These are phyloP conservation scores for Mycena epipterygia DNA, from an alignment of 768 basidiomycete genomes.

Conservation along the genomic window DNA sequence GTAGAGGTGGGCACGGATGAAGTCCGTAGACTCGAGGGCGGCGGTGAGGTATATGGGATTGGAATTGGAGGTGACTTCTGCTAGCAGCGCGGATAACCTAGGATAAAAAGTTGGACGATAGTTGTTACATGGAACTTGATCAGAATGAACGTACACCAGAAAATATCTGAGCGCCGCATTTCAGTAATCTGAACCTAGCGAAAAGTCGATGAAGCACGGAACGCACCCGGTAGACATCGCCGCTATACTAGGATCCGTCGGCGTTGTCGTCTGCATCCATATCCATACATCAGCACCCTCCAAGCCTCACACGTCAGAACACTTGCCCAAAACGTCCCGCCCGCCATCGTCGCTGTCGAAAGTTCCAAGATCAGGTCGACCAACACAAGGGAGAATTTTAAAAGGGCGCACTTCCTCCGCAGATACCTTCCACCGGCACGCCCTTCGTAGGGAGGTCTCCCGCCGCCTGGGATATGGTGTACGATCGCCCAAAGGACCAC, in stretches of 20 bases:
- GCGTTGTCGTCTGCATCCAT: too few relatives aligned
- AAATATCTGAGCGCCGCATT: too few relatives aligned
- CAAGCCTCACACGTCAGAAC: not conserved
- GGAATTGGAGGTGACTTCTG: constrained; percentile 2
- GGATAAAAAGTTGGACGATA: not conserved
- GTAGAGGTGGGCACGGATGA: constrained; percentile 28
- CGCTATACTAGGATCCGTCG: not conserved
- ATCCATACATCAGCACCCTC: not conserved
- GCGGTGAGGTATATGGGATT: constrained; percentile 18
- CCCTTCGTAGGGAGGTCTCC: not conserved
- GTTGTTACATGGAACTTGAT: too few relatives aligned
- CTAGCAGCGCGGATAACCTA: constrained; percentile 8
- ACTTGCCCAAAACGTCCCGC: constrained; percentile 12
- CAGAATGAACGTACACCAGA: constrained; percentile 3
- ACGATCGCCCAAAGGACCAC: constrained; percentile 23
- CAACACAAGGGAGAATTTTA: not conserved
- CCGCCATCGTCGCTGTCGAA: constrained; percentile 3
- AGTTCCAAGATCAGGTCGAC: not conserved
- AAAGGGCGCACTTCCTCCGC: not conserved
- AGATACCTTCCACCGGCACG: not conserved
- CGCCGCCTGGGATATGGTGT: constrained; percentile 6
- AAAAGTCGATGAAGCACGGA: not conserved
- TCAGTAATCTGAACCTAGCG: too few relatives aligned
- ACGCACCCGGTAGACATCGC: constrained; percentile 30
- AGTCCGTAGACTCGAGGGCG: constrained; percentile 9